These are phyloP conservation scores for Stentor coeruleus DNA, from an alignment of 73 alveolate genomes.

Conservation along the genomic window DNA sequence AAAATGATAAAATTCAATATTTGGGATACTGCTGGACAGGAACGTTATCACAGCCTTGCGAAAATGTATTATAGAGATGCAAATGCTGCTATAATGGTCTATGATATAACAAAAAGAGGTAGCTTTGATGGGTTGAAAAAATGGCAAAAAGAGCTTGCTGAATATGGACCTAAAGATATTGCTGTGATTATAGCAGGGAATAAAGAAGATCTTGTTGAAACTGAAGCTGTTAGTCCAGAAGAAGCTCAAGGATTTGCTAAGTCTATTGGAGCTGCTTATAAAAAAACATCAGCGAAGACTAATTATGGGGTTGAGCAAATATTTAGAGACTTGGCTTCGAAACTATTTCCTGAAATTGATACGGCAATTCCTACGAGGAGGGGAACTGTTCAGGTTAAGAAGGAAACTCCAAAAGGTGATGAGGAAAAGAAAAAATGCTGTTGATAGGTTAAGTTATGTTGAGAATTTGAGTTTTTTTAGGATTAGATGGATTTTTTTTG, in stretches of 20 bases:
- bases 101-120: conserved; percentile 41
- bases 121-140: conserved; percentile 35
- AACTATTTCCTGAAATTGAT: conserved; percentile 33
- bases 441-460: too few species aligned
- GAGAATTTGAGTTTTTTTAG: too few species aligned
- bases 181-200: conserved; percentile 26
- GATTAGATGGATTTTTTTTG: too few species aligned
- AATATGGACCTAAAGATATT: conserved; percentile 3
- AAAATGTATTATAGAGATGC: conserved; percentile 55
- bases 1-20: conserved; percentile 46
- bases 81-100: conserved; percentile 43
- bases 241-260: conserved; percentile 24
- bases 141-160: conserved; percentile 28
- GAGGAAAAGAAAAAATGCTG: too few species aligned
- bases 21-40: conserved; percentile 71
- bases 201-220: conserved; percentile 18
- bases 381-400: too few species aligned
- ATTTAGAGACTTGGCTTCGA: neutral
- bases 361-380: too few species aligned
- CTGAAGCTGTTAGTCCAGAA: conserved; percentile 1
- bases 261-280: conserved; percentile 33
- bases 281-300: too few species aligned
- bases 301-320: conserved; percentile 18
- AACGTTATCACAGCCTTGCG: conserved; percentile 43
- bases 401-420: too few species aligned